A percentile compares a stretch with the other conserved stretches of the same genome.
Evolutionary conservation across 257 asterid species (phyloP).

Genomic region (Capsicum rhomboideum): DNA sequence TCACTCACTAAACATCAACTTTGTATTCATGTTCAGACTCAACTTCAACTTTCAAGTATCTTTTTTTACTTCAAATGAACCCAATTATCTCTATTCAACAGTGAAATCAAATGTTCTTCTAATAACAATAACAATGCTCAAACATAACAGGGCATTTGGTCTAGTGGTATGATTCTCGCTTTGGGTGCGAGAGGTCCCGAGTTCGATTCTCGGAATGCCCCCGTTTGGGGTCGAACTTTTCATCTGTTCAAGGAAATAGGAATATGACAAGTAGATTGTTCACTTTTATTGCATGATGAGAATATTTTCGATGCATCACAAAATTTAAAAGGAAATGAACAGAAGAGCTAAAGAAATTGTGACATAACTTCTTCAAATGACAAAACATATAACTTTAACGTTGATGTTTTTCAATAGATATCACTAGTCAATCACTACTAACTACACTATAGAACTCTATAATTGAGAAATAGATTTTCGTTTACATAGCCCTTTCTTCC

Average conservation of each 20-base stretch:
- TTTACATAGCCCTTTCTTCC: neutral
- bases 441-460: neutral
- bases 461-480: neutral
- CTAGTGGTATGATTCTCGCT: constrained; percentile 89
- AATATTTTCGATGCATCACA: too few relatives aligned
- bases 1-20: neutral
- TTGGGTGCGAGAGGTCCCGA: constrained; percentile 77
- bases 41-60: too few relatives aligned
- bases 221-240: neutral
- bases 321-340: neutral
- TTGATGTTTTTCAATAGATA: neutral
- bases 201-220: constrained; percentile 86
- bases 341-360: neutral
- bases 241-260: too few relatives aligned
- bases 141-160: constrained; percentile 42
- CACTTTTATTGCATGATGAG: too few relatives aligned
- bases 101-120: neutral
- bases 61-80: too few relatives aligned
- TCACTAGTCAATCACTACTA: neutral
- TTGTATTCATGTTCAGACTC: neutral
- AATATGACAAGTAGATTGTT: too few relatives aligned
- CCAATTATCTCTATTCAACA: neutral
- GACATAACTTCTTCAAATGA: neutral
- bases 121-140: neutral
- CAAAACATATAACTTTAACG: neutral